Evolutionary conservation across 345 rosid species (phyloP).

Genomic region (Pistacia atlantica): DNA sequence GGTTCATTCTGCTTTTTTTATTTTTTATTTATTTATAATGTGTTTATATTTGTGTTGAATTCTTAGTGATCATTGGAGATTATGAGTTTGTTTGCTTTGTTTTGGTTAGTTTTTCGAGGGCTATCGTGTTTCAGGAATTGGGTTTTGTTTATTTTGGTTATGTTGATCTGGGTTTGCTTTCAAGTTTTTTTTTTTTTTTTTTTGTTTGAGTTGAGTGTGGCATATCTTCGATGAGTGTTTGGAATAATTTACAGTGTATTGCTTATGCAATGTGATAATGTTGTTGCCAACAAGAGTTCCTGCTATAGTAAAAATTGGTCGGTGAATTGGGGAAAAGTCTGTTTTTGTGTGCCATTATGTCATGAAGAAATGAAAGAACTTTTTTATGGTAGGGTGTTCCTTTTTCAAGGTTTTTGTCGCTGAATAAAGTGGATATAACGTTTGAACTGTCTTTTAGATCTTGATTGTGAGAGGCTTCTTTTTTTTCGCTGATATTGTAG

Average conservation of each 20-base stretch:
- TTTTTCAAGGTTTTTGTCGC: not conserved
- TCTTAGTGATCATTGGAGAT: not conserved
- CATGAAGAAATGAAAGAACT: too few species aligned
- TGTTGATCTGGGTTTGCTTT: not conserved
- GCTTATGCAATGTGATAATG: not conserved
- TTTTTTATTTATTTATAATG: too few species aligned
- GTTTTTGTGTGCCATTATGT: not conserved
- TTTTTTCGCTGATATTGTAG: constrained; percentile 38
- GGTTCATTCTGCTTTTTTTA: constrained; percentile 17
- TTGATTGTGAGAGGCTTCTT: constrained; percentile 2
- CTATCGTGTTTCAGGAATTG: not conserved
- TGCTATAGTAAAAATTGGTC: too few species aligned
- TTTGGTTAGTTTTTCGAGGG: not conserved
- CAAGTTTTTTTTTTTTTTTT: not conserved
- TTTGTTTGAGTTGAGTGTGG: not conserved
- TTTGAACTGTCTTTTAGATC: not conserved
- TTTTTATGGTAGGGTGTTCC: not conserved
- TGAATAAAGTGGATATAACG: not conserved
- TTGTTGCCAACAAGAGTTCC: too few species aligned
- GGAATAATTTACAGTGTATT: not conserved
- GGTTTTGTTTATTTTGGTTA: not conserved
- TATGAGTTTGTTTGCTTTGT: not conserved
- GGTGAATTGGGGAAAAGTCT: too few species aligned
- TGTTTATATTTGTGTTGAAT: not conserved
- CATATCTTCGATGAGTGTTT: not conserved